Evolutionary conservation across 768 basidiomycete genomes (phyloP), one percentile per base, ranked within the genome.

Genomic region (Leccinum barrowsii): DNA sequence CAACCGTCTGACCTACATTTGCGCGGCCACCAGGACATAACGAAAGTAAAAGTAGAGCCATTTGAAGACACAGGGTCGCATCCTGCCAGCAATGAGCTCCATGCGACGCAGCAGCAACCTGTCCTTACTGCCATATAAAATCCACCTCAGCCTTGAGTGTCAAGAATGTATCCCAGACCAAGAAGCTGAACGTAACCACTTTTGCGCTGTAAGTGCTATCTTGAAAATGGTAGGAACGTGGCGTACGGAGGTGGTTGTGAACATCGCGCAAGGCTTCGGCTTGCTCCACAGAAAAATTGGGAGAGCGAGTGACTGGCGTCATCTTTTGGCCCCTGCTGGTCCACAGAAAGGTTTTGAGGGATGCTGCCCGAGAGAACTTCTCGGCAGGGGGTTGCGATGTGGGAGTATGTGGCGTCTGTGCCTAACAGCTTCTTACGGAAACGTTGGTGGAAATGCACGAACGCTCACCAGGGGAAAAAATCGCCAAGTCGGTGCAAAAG

Each of bases 91-190:
- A 10, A 12, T 51, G 26, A 37, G 35, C 46, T 8, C 10, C 37
- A 24, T 7, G 26, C 2, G n/a, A 34, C 7, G 11, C 3, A 6
- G 2, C 2, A 21, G 11, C 30, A n/a, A 15, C 8, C 11, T 2
- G 15, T 28, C 6, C 50, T 64, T 54, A 76, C 75, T 58, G 63
- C 73, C 74, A 76, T 26, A 76, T 52, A 21, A 67, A 62, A 35
- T 67, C 67, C 0, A 66, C 59, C 51, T 73, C 74, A 11, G 55
- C 64, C 30, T 61, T 60, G 34, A 67, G 58, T 2, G 70, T 69
- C 37, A 69, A 52, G 6, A 75, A 17, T 13, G 63, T 52, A 24
- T 76, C 75, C 60, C 67, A 73, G 8, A 73, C 54, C 50, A 67
- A 52, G 30, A 76, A 58, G 11, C 57, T 49, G 26, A 69, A 48